phyloP scores from a whole-genome alignment of 805 yeast species.

The Metschnikowia sp. region DNA sequence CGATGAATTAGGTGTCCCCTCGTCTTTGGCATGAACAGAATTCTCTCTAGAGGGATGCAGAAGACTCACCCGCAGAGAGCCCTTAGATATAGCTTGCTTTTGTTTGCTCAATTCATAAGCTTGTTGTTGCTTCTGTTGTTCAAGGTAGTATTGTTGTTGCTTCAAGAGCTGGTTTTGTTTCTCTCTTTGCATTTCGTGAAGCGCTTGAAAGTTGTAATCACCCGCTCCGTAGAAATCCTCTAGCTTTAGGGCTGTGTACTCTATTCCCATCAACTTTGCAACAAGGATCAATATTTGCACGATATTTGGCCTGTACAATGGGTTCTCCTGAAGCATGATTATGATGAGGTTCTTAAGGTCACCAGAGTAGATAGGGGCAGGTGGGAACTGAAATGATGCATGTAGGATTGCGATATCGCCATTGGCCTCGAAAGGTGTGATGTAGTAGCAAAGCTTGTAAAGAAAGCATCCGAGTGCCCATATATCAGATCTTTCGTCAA shows the following conservation, averaged over 20 bases:
- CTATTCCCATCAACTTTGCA: slow-evolving; percentile 44
- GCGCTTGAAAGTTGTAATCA: slow-evolving; percentile 55
- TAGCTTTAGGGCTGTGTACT: slow-evolving; percentile 27
- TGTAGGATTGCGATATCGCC: slow-evolving; percentile 83
- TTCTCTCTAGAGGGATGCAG: slow-evolving; percentile 7
- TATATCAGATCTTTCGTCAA: slow-evolving; percentile 88
- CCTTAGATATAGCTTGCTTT: slow-evolving; percentile 16
- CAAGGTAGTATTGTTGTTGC: slow-evolving; percentile 40
- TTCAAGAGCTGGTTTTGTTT: slow-evolving; percentile 31
- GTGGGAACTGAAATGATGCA: slow-evolving; percentile 76
- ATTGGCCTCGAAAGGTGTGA: slow-evolving; percentile 91
- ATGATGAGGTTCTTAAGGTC: slow-evolving; percentile 72
- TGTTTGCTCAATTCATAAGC: slow-evolving; percentile 17
- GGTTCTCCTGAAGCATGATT: slow-evolving; percentile 79
- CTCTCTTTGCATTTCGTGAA: slow-evolving; percentile 46
- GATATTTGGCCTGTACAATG: slow-evolving; percentile 78
- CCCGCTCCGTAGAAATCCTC: slow-evolving; percentile 50
- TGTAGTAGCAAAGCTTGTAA: slow-evolving; percentile 86
- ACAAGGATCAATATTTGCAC: slow-evolving; percentile 74
- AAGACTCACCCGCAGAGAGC: slow-evolving; percentile 10
- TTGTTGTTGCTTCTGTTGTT: slow-evolving; percentile 34
- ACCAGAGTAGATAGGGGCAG: slow-evolving; percentile 63
- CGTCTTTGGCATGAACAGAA: slow-evolving; percentile 4
- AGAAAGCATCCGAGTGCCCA: slow-evolving; percentile 96
- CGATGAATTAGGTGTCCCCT: slow-evolving; percentile 1